Evolutionary conservation across 1,284 basidiomycete genomes (phyloP), one percentile per base, ranked within the genome.

Genomic region (Melampsora occidentalis): DNA sequence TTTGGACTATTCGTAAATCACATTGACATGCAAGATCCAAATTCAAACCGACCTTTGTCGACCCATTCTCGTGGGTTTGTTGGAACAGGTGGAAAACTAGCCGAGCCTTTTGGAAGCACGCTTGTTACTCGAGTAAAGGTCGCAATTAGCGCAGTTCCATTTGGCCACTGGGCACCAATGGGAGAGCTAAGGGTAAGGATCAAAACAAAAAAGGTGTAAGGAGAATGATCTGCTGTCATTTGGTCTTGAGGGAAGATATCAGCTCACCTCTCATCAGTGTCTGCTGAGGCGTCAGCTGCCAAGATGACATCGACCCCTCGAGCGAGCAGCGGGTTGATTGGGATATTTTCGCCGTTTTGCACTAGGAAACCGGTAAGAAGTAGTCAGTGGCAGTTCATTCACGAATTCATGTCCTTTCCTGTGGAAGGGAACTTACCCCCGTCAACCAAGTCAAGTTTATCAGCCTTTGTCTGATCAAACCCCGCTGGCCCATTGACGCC

Each of bases 281-380:
- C 87, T 78, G 88, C 85, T 76, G 87, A 88, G 6, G 85, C 85
- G 80, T 92, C 91, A 9, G 90, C 81, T 1, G 88, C 89, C n/a
- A 92, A 85, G 71, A 92, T 85, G 5, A 89, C 85, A 81, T 92
- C 91, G 42, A 92, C 72, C 0, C 80, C 84, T 59, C 91, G 88
- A 62, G 90, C 88, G 71, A 92, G 85, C 14, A 90, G 81, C 5
- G 89, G 86, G 12, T 86, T 87, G 22, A 89, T 85, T 0, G 90
- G 91, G 20, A 91, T 83, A 79, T 72, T 72, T 20, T 64, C 70
- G 2, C 70, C 70, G 28, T 72, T 72, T 28, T 72, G 57, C 14
- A 57, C 70, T 72, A n/a, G 12, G 12, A 39, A 12, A 31, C 31
- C n/a, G 22, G 33, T 0, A n/a, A 39, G 25, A 22, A 42, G 22